phyloP scores from a whole-genome alignment of 2,329 filamentous ascomycete genomes.

The Biscogniauxia sp. region DNA sequence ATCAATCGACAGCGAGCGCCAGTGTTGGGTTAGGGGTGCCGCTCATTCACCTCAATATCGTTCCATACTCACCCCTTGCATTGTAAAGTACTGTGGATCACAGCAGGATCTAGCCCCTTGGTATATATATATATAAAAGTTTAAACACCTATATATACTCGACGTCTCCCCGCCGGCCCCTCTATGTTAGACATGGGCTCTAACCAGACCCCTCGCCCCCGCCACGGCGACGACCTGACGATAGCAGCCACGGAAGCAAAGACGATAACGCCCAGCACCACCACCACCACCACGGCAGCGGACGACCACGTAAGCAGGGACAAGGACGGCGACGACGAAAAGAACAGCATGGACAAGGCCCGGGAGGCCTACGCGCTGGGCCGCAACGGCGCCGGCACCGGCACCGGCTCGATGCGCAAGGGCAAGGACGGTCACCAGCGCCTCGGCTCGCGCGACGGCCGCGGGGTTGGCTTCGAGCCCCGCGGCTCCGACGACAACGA shows the following conservation, averaged over 20 bases:
- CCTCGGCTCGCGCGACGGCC: conserved; percentile 18
- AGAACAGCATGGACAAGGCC: conserved; percentile 14
- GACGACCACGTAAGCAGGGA: neutral
- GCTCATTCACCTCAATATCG: neutral
- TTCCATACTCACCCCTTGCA: neutral
- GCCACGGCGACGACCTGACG: neutral
- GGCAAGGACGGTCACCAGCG: conserved; percentile 18
- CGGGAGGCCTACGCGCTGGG: conserved; percentile 21
- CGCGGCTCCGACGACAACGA: neutral
- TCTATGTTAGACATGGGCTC: neutral
- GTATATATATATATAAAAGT: neutral
- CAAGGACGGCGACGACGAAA: neutral
- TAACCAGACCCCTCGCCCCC: neutral
- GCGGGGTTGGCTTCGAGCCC: conserved; percentile 9
- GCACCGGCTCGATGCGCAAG: conserved; percentile 11
- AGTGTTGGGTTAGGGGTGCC: no score
- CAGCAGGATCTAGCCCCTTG: neutral
- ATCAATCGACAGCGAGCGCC: neutral
- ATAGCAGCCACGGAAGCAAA: neutral
- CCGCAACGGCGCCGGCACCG: conserved; percentile 15
- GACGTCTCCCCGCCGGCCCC: neutral
- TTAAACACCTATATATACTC: neutral
- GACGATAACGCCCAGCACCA: neutral
- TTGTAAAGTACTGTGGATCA: neutral
- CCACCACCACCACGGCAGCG: no score